Conservation (phyloP, 768 basidiomycete genomes). For the Suillus variegatus region DNA sequence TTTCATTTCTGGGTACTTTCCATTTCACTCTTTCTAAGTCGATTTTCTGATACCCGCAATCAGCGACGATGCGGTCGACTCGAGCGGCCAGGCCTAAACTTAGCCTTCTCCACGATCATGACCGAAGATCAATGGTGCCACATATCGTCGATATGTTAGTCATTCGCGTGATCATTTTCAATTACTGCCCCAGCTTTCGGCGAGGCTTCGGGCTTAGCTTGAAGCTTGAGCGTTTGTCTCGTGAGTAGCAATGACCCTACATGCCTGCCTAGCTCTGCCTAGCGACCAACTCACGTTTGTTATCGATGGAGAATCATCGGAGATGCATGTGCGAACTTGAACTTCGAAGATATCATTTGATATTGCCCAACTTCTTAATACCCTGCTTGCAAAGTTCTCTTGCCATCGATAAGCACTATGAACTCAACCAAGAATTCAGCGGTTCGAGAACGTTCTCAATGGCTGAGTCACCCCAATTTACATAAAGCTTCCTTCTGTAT, state of each 20-base stretch:
- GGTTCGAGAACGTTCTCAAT: neutral
- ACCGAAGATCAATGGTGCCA: no score
- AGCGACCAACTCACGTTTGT: neutral
- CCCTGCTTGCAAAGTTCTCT: neutral
- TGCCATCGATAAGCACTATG: neutral
- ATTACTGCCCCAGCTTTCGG: neutral
- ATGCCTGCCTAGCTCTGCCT: neutral
- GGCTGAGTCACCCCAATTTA: neutral
- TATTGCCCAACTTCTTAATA: neutral
- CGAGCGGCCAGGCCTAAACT: no score
- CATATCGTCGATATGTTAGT: no score
- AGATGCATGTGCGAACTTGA: neutral
- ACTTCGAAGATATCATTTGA: neutral
- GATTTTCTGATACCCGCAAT: neutral
- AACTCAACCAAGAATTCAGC: neutral
- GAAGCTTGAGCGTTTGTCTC: neutral
- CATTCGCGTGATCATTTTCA: neutral
- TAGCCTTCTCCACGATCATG: no score
- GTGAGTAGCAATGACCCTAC: neutral
- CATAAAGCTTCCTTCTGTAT: neutral
- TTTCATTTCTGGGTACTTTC: neutral
- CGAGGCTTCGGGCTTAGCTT: neutral
- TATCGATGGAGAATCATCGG: neutral
- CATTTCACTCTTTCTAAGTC: neutral
- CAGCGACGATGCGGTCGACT: neutral